A percentile compares a stretch with the other conserved stretches of the same genome.
Evolutionary conservation across 2,329 filamentous ascomycete species (phyloP).

Genomic region (Talaromyces sp.): DNA sequence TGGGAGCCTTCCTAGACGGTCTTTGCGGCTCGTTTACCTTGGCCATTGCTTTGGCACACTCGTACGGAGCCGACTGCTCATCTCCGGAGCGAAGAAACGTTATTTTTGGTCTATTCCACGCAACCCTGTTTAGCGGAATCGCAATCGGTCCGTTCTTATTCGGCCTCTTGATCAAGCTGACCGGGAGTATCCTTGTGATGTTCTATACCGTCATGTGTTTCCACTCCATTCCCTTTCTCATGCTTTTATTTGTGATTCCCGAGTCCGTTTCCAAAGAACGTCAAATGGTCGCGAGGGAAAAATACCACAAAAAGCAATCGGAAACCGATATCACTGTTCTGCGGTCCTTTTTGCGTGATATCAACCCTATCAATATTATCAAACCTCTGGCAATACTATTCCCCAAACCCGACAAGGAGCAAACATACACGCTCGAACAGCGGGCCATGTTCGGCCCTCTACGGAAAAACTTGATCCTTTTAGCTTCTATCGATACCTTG

Average conservation of each 20-base stretch:
- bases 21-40: constrained; percentile 84
- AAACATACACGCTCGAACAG: constrained; percentile 39
- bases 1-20: constrained; percentile 76
- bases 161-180: constrained; percentile 72
- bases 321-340: constrained; percentile 28
- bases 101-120: constrained; percentile 84
- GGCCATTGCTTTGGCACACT: constrained; percentile 71
- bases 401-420: constrained; percentile 48
- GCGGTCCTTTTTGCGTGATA: constrained; percentile 17
- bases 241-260: constrained; percentile 67
- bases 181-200: constrained; percentile 69
- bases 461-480: constrained; percentile 74
- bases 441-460: constrained; percentile 57
- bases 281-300: constrained; percentile 66
- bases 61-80: constrained; percentile 87
- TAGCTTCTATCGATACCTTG: constrained; percentile 76
- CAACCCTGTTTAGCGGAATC: constrained; percentile 82
- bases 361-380: constrained; percentile 61
- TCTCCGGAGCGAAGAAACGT: constrained; percentile 73
- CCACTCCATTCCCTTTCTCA: constrained; percentile 69
- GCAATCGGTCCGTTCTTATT: constrained; percentile 80
- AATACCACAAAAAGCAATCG: constrained; percentile 47
- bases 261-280: constrained; percentile 76
- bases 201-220: constrained; percentile 77
- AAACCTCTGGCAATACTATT: constrained; percentile 73